Evolutionary conservation across 345 rosid species (phyloP), one percentile per base, ranked within the genome.

Genomic region (Chamaenerion angustifolium): DNA sequence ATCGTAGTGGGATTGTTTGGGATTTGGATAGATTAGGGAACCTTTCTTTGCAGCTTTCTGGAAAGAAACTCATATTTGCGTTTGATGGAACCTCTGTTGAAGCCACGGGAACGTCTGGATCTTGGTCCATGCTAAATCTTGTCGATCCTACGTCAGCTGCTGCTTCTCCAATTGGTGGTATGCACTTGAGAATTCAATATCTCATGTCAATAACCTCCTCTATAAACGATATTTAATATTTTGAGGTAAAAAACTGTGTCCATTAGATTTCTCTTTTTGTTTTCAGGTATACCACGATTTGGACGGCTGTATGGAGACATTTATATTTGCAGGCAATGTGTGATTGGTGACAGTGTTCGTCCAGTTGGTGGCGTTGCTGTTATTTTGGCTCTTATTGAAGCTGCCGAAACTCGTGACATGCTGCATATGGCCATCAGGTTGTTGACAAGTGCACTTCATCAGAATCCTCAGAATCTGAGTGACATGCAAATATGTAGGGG

Each of bases 1-100:
- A 88, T 67, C 90, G 99, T 55, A 92, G 99, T 58, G 99, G 94
- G 54, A 85, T 92, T 61, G 95, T 92, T 65, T 92, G 99, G 99
- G 94, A 85, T 74, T 76, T 80, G 73, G 99, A 92, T 65, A 82
- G 95, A 68, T 62, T 92, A 43, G 77, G 88, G 53, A 84, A 79
- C 70, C 80, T 88, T 48, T 71, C 95, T 46, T 68, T 82, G 59
- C 99, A 88, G 81, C 82, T 88, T 16, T 81, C 94, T 59, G 99
- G 99, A 19, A 92, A 81, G 80, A 92, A 87, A 67, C 96, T 92
- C 51, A 88, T 92, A 51, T 92, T 92, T 63, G 96, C 96, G 59
- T 92, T 92, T 78, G 99, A 92, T 77, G 99, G 86, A 59, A 66
- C 99, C 42, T 80, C 90, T 67, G 63, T 81, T 4, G 96, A 92